Base-by-base conservation (phyloP, 1,139 yeast genomes). In the Taphrina flavorubra region DNA sequence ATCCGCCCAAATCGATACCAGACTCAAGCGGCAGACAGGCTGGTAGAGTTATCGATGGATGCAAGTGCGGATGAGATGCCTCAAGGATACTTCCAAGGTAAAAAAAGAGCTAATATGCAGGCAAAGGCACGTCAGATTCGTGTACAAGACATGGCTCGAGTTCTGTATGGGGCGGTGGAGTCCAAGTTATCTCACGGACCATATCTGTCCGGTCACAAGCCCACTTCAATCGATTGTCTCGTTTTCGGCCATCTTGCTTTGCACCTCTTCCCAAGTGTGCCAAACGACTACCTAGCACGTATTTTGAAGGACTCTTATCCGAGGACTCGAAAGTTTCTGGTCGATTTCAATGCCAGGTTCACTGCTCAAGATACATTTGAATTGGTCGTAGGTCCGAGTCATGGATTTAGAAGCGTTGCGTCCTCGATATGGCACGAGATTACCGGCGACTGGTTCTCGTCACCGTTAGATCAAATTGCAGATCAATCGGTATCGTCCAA, bases 191-290 rank as follows among this genome's bases (percentile, higher is more conserved):
- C 65, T 14, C 44, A 51, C 42, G 57, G 57, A 7, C 61, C 67
- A 18, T 68, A 37, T 46, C 34, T 68, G 37, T 68, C 51, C 36
- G 70, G 70, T 36, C 44, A 25, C 18, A 61, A 51, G 20, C 68
- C 68, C 31, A 64, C 60, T 7, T 57, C 68, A 46, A 56, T 65
- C 51, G 70, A 68, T 37, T 60, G 65, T 37, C 57, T 68, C 16
- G 56, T 68, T 47, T 68, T 60, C 39, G 69, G 69, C 11, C 63
- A 59, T 44, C 47, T 68, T 44, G 42, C 68, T 37, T 37, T 56
- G 4, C 69, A 62, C 44, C 68, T 53, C 39, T 72, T 70, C 53
- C 72, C 71, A 55, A 72, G 62, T 25, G 74, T 74, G n/a, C 68
- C 72, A 67, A 74, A 73, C 66, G 74, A 76, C 44, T 36, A 25